Conservation (phyloP, 805 yeast species). For the Kodamaea laetipori region DNA sequence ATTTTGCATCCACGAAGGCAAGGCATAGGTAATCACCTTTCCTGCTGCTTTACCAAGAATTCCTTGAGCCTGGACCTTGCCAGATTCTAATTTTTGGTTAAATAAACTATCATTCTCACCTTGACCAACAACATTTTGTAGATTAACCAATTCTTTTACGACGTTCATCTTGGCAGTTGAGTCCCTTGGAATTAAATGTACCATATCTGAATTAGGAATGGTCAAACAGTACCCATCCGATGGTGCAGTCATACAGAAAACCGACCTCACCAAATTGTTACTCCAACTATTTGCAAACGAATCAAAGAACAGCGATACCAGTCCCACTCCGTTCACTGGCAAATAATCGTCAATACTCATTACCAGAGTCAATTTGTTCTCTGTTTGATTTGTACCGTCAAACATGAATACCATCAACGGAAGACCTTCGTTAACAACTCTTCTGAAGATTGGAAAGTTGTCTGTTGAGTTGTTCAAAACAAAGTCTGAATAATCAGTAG, state of each 20-base stretch:
- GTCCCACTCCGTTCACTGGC: constrained; percentile 1
- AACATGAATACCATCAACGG: constrained; percentile 45
- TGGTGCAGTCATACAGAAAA: constrained; percentile 43
- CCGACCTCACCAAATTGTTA: constrained; percentile 40
- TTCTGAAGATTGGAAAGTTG: constrained; percentile 30
- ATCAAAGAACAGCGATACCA: constrained; percentile 37
- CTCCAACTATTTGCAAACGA: constrained; percentile 45
- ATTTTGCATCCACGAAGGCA: not conserved
- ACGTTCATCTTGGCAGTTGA: not conserved
- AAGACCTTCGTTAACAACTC: constrained; percentile 20
- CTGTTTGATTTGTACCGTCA: constrained; percentile 14
- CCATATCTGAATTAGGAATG: constrained; percentile 29
- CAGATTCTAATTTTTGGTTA: no score
- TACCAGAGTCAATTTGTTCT: constrained; percentile 18
- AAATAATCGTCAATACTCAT: constrained; percentile 27
- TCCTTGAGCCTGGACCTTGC: no score
- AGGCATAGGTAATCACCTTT: not conserved
- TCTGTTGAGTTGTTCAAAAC: constrained; percentile 15
- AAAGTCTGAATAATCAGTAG: constrained; percentile 14
- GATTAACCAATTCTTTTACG: not conserved
- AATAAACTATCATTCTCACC: not conserved
- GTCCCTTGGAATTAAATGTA: constrained; percentile 22
- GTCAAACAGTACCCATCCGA: constrained; percentile 41
- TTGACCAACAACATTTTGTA: not conserved
- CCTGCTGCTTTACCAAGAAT: no score